Conservation (phyloP, 179 eudicot species). For the Spergularia azorica region DNA sequence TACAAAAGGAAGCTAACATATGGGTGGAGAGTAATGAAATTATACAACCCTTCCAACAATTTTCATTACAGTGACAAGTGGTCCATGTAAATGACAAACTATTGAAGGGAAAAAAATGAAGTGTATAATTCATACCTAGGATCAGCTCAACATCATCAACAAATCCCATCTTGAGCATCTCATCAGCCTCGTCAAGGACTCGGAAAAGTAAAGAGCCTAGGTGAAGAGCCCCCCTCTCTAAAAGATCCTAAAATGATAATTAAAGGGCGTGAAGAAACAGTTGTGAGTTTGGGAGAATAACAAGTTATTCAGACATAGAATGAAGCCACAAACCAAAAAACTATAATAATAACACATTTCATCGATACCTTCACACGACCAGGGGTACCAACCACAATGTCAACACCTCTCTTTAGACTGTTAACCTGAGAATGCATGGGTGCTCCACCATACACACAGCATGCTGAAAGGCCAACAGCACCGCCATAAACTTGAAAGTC, state of each 20-base stretch:
- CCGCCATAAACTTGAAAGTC: constrained; percentile 80
- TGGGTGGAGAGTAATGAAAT: not conserved
- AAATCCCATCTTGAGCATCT: constrained; percentile 94
- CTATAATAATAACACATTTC: not conserved
- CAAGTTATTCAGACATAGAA: not conserved
- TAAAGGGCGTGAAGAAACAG: not conserved
- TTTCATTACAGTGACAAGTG: not conserved
- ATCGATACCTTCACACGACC: constrained; percentile 86
- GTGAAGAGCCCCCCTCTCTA: constrained; percentile 73
- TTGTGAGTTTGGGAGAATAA: not conserved
- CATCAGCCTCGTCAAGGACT: constrained; percentile 97
- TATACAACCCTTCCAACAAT: not conserved
- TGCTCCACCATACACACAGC: constrained; percentile 85
- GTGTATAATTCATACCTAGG: constrained; percentile 44
- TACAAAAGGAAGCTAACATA: no score
- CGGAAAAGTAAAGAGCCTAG: constrained; percentile 80
- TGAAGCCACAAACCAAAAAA: not conserved
- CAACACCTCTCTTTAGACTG: constrained; percentile 75
- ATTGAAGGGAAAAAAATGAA: not conserved
- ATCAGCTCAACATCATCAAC: constrained; percentile 95
- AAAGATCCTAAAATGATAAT: constrained; percentile 56
- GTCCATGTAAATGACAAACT: no score
- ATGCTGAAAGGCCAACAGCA: constrained; percentile 57
- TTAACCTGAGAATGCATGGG: constrained; percentile 53
- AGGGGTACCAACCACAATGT: constrained; percentile 79